Percentiles rank a stretch among this genome's conserved stretches.
Conservation (phyloP, 129 eudicot species). For the Centaurea solstitialis region DNA sequence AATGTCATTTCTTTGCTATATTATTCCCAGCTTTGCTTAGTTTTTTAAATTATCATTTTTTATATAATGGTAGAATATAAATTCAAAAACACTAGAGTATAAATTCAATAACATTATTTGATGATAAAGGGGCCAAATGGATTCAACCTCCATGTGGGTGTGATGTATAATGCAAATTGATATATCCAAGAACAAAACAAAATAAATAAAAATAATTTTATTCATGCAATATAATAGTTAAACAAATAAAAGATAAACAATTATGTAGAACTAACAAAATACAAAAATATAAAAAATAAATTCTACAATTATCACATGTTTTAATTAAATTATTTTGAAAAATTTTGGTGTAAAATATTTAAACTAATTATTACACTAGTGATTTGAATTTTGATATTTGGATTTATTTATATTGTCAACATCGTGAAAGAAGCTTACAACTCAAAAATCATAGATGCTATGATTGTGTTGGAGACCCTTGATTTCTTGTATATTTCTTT, state of each 20-base stretch:
- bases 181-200: background rate
- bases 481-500: background rate
- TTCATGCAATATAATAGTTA: background rate
- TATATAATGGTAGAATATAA: background rate
- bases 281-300: too few species aligned
- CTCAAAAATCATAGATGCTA: background rate
- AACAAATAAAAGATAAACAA: background rate
- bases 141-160: background rate
- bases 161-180: background rate
- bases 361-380: background rate
- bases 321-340: background rate
- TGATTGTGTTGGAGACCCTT: background rate
- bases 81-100: background rate
- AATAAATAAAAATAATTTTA: background rate
- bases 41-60: background rate
- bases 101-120: background rate
- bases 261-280: background rate
- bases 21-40: background rate
- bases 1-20: background rate
- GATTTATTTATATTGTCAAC: background rate
- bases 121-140: background rate
- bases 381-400: background rate
- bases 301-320: background rate
- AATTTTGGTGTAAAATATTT: too few species aligned
- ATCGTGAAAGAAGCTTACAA: background rate